A percentile compares a stretch with the other conserved stretches of the same genome.
Conservation (phyloP, 768 basidiomycete genomes). For the Serpula lacrymans region DNA sequence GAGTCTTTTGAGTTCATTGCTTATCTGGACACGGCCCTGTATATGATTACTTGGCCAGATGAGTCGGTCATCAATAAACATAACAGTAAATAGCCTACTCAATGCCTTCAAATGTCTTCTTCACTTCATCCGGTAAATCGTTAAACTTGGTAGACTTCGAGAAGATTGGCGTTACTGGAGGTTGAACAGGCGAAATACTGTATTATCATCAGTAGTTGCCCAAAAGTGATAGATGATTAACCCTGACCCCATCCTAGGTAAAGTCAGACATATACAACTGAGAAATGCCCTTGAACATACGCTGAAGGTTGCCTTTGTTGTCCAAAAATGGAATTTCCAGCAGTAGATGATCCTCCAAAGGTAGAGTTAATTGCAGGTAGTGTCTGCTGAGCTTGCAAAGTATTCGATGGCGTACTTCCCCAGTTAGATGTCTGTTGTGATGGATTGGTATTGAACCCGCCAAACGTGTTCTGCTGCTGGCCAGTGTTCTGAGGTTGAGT, state of each 20-base stretch:
- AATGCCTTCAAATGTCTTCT: constrained; percentile 60
- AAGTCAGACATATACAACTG: constrained; percentile 1
- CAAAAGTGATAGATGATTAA: neutral
- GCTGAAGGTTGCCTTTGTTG: constrained; percentile 30
- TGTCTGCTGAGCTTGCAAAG: constrained; percentile 4
- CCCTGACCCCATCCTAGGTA: constrained; percentile 24
- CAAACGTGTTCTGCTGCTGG: constrained; percentile 3
- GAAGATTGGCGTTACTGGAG: constrained; percentile 25
- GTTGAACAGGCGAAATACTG: constrained; percentile 28
- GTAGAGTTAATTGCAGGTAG: constrained; percentile 4
- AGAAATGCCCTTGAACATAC: constrained; percentile 2
- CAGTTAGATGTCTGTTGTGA: constrained; percentile 17
- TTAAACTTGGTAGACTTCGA: constrained; percentile 73
- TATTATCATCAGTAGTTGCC: neutral
- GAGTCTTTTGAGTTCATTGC: constrained; percentile 72
- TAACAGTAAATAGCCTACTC: constrained; percentile 49
- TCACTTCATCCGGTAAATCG: constrained; percentile 69
- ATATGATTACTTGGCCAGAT: constrained; percentile 52
- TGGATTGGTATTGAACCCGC: constrained; percentile 11
- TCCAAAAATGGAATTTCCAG: too few relatives aligned
- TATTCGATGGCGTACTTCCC: constrained; percentile 17
- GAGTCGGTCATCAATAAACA: constrained; percentile 4
- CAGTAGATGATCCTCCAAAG: constrained; percentile 7
- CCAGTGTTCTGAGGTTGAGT: constrained; percentile 9
- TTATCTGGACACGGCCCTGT: constrained; percentile 76